Evolutionary conservation across 2,329 filamentous ascomycete genomes (phyloP), one percentile per base, ranked within the genome.

Genomic region (Botryotinia narcissicola): DNA sequence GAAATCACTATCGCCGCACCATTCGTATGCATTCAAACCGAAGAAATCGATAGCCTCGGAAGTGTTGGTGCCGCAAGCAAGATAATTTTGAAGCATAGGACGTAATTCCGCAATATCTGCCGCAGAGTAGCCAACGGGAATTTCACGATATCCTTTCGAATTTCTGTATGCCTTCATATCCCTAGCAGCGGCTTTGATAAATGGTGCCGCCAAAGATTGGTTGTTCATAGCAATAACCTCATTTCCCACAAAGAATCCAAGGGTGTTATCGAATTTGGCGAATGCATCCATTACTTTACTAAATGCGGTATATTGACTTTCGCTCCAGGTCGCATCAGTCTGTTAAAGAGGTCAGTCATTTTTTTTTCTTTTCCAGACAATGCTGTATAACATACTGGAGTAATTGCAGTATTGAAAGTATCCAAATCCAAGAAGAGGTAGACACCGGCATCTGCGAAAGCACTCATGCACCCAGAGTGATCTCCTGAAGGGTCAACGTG

Each of bases 211-310:
- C 40, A 83, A 80, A 57, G 88, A 89, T 79, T 89, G 86, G 76
- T 86, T 85, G 74, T 84, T 83, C 63, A 84, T 85, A 59, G 91
- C 92, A 78, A 97, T 90, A 74, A 96, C 92, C 82, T 97, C 94
- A 80, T 97, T 97, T 76, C 94, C 95, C 74, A 97, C 87, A 79
- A 97, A 95, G 82, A 96, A 92, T 63, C 93, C 94, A 18, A 94
- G 89, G 1, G 92, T 87, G 81, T 97, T 97, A 82, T 94, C 88
- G 81, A 92, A 97, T 67, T 86, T 64, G 60, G 77, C 77, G 69
- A 80, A 80, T 7, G 76, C 75, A 71, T 80, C 79, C 76, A 80
- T 79, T 25, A 80, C 78, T 59, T 73, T 74, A 16, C 76, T 66
- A 71, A 75, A 80, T 44, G 86, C 86, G 73, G 90, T 85, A 77